Percentiles rank a stretch among this genome's conserved stretches.
phyloP scores from a whole-genome alignment of 345 rosid species.

The Erucastrum elatum region DNA sequence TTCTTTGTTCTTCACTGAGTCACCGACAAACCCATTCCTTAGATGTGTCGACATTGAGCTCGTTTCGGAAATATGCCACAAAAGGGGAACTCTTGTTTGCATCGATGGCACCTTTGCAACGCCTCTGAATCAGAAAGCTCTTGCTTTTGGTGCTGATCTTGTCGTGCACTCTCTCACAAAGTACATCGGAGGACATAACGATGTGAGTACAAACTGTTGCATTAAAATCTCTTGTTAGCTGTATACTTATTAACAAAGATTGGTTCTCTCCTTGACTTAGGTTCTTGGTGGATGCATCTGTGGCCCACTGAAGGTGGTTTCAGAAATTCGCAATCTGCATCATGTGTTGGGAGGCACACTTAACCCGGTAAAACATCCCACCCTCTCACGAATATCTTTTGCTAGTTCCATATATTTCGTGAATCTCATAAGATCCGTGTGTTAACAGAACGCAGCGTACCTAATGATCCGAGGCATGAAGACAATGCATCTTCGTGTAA shows the following conservation, averaged over 20 bases:
- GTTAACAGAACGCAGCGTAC: conserved; percentile 80
- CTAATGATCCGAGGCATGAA: conserved; percentile 98
- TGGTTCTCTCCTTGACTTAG: conserved; percentile 41
- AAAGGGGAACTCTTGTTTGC: conserved; percentile 87
- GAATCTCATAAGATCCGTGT: conserved; percentile 13
- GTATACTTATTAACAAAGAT: background rate
- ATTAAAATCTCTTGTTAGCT: background rate
- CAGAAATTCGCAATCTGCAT: conserved; percentile 84
- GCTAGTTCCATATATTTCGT: no score
- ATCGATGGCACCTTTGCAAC: conserved; percentile 99
- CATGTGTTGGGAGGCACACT: conserved; percentile 91
- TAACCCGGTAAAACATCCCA: conserved; percentile 62
- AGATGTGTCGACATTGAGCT: conserved; percentile 91
- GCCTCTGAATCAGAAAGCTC: conserved; percentile 93
- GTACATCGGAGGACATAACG: conserved; percentile 94
- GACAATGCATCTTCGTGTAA: conserved; percentile 99
- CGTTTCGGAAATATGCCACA: conserved; percentile 87
- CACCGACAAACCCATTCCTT: conserved; percentile 95
- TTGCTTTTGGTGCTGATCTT: conserved; percentile 96
- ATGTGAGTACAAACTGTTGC: conserved; percentile 53
- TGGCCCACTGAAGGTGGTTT: conserved; percentile 68
- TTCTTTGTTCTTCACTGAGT: conserved; percentile 87
- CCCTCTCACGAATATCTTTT: background rate
- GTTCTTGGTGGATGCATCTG: conserved; percentile 95
- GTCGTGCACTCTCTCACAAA: conserved; percentile 90